phyloP scores from a whole-genome alignment of 1,284 basidiomycete species.

The Pyrrhoderma noxium region DNA sequence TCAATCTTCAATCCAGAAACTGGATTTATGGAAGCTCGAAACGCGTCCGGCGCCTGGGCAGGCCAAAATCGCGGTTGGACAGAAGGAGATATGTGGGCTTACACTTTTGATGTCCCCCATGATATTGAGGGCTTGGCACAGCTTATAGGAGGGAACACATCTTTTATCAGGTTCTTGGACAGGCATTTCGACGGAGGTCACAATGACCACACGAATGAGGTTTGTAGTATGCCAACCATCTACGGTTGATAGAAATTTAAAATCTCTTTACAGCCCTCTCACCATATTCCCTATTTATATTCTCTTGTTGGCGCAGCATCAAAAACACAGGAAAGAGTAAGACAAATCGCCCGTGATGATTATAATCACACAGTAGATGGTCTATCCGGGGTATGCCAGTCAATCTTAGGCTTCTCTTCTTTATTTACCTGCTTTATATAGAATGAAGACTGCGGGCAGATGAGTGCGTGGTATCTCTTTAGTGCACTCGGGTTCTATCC shows the following conservation, averaged over 20 bases:
- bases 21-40: slow-evolving; percentile 77
- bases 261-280: slow-evolving; percentile 48
- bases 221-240: slow-evolving; percentile 22
- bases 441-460: slow-evolving; percentile 88
- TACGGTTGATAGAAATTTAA: neutral
- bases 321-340: slow-evolving; percentile 64
- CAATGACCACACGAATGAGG: slow-evolving; percentile 82
- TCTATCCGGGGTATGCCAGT: slow-evolving; percentile 48
- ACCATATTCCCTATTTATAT: slow-evolving; percentile 81
- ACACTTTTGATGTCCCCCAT: slow-evolving; percentile 72
- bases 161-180: slow-evolving; percentile 65
- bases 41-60: slow-evolving; percentile 64
- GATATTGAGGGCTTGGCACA: slow-evolving; percentile 59
- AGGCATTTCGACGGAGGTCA: slow-evolving; percentile 73
- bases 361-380: slow-evolving; percentile 66
- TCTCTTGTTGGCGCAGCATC: slow-evolving; percentile 60
- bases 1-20: slow-evolving; percentile 66
- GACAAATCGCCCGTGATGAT: slow-evolving; percentile 52
- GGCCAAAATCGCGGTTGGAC: slow-evolving; percentile 69
- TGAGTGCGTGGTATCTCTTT: slow-evolving; percentile 85
- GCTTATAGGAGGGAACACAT: slow-evolving; percentile 54
- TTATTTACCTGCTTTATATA: slow-evolving; percentile 24
- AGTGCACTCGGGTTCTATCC: slow-evolving; percentile 80
- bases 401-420: no score
- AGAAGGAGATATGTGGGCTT: slow-evolving; percentile 81